These are phyloP conservation scores for Globisporangium radiosum DNA, from an alignment of 352 stramenopile species.

Conservation along the genomic window DNA sequence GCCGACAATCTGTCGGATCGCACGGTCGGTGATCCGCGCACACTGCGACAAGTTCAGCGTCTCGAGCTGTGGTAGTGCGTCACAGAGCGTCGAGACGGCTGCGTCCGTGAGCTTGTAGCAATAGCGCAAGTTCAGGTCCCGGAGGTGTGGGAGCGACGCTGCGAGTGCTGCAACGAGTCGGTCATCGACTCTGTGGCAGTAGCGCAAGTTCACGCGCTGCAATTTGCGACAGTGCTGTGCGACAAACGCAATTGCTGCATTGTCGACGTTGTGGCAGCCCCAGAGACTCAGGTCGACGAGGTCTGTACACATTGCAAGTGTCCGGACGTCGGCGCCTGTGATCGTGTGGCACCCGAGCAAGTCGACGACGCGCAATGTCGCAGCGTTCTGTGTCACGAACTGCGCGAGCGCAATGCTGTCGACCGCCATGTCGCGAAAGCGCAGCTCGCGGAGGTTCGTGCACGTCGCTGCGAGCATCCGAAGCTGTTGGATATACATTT, in stretches of 20 bases:
- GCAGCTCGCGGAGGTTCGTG: conserved; percentile 43
- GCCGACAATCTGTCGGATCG: conserved; percentile 52
- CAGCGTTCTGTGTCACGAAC: conserved; percentile 37
- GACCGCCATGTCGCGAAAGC: conserved; percentile 65
- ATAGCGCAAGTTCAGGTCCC: conserved; percentile 76
- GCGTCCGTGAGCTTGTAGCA: conserved; percentile 84
- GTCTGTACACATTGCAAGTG: conserved; percentile 30
- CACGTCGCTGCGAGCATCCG: conserved; percentile 36
- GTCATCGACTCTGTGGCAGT: conserved; percentile 83
- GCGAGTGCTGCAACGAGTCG: conserved; percentile 52
- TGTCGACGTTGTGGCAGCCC: conserved; percentile 78
- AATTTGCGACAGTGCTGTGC: conserved; percentile 39
- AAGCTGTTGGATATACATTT: conserved; percentile 10
- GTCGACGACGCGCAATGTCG: conserved; percentile 55
- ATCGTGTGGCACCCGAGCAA: conserved; percentile 76
- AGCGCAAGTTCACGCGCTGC: conserved; percentile 64
- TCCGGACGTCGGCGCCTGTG: conserved; percentile 37
- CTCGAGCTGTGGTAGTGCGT: conserved; percentile 32
- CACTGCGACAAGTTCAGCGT: conserved; percentile 83
- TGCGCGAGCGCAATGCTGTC: conserved; percentile 41
- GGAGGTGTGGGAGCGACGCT: conserved; percentile 32
- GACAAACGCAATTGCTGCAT: conserved; percentile 49
- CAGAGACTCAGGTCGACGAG: conserved; percentile 62
- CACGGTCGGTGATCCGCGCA: conserved; percentile 63
- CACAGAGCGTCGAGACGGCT: conserved; percentile 47